phyloP scores from a whole-genome alignment of 495 filamentous ascomycete species.

The Clavariopsis aquatica region DNA sequence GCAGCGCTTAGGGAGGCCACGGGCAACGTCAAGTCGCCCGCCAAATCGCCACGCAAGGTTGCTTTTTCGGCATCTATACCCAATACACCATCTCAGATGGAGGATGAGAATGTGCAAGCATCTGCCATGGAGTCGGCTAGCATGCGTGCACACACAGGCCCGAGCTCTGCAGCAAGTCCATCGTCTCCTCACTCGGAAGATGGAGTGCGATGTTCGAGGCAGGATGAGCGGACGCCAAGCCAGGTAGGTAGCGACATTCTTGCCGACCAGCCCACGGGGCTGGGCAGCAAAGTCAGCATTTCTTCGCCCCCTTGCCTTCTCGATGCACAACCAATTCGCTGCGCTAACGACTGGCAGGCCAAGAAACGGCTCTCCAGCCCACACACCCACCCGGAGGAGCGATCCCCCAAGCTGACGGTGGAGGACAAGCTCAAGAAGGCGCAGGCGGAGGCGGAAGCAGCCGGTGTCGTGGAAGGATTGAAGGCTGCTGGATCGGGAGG shows the following conservation, averaged over 20 bases:
- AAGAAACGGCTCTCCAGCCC: conserved; percentile 38
- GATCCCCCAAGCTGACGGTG: conserved; percentile 43
- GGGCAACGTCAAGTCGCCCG: conserved; percentile 32
- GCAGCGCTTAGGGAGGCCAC: conserved; percentile 38
- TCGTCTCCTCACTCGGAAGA: conserved; percentile 7
- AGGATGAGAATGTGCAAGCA: conserved; percentile 30
- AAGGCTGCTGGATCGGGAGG: conserved; percentile 4
- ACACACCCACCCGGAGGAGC: conserved; percentile 37
- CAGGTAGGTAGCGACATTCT: conserved; percentile 36
- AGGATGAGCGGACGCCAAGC: conserved; percentile 31
- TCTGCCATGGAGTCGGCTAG: conserved; percentile 26
- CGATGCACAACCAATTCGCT: conserved; percentile 22
- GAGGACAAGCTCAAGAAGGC: conserved; percentile 47
- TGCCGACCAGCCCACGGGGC: conserved; percentile 14
- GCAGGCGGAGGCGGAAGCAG: conserved; percentile 45
- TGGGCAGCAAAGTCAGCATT: conserved; percentile 34
- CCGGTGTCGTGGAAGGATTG: conserved; percentile 38
- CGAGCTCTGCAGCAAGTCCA: conserved; percentile 9
- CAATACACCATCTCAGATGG: conserved; percentile 32
- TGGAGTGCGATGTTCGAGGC: conserved; percentile 16
- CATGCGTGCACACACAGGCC: not conserved
- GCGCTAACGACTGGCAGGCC: conserved; percentile 37
- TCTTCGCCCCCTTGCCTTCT: conserved; percentile 20
- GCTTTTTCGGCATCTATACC: conserved; percentile 33
- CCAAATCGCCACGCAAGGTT: conserved; percentile 40